phyloP scores from a whole-genome alignment of 2,329 filamentous ascomycete genomes.

The Aspergillus fumigatiaffinis region DNA sequence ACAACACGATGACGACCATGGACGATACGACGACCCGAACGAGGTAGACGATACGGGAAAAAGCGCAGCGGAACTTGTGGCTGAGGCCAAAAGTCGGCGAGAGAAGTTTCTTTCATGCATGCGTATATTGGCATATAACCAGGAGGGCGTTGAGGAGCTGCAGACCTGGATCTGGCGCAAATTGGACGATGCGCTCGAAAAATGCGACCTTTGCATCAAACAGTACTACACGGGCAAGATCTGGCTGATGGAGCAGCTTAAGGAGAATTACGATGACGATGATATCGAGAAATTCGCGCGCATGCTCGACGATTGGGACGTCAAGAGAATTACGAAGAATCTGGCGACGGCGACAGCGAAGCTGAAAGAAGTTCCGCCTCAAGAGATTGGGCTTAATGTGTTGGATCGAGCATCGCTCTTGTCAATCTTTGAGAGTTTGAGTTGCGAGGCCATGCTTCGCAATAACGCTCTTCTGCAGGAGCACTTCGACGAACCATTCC shows the following conservation, averaged over 20 bases:
- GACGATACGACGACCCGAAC: constrained; percentile 58
- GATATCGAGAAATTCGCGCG: constrained; percentile 51
- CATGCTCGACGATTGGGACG: constrained; percentile 58
- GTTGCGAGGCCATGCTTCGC: constrained; percentile 72
- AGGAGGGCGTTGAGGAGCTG: constrained; percentile 57
- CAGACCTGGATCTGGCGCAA: constrained; percentile 56
- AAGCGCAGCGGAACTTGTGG: constrained; percentile 43
- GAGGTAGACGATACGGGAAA: constrained; percentile 46
- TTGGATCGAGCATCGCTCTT: constrained; percentile 63
- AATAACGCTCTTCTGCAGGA: constrained; percentile 50
- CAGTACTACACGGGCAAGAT: constrained; percentile 70
- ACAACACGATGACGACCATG: constrained; percentile 57
- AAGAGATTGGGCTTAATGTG: constrained; percentile 48
- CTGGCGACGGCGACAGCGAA: constrained; percentile 55
- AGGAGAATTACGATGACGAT: constrained; percentile 50
- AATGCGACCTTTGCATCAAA: constrained; percentile 67
- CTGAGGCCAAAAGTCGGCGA: constrained; percentile 54
- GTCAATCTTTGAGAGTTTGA: constrained; percentile 82
- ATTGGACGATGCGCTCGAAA: constrained; percentile 57
- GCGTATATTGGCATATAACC: constrained; percentile 64
- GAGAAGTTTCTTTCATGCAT: constrained; percentile 64
- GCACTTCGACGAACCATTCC: constrained; percentile 79
- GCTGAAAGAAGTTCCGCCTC: constrained; percentile 49
- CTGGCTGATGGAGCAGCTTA: constrained; percentile 58
- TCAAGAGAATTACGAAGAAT: constrained; percentile 58